These are phyloP conservation scores for Aegilops umbellulata DNA, from an alignment of 176 grass and related monocot species.

Conservation along the genomic window DNA sequence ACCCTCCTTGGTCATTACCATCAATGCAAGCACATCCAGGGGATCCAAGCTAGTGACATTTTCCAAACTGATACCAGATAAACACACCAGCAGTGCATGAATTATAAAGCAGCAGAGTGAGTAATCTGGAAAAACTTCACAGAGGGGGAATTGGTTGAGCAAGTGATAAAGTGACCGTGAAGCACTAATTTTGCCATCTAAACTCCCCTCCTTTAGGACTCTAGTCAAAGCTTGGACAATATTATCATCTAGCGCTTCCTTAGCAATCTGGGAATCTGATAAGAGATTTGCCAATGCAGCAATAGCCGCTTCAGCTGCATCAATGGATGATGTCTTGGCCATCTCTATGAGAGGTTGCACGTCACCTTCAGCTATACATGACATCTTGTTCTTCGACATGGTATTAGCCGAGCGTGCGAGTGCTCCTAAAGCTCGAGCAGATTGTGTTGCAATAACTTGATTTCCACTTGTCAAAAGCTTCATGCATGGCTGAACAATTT, in stretches of 20 bases:
- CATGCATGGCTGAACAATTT: slow-evolving; percentile 92
- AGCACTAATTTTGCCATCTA: slow-evolving; percentile 87
- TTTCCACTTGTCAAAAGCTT: slow-evolving; percentile 93
- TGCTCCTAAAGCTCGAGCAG: slow-evolving; percentile 88
- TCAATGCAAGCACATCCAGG: slow-evolving; percentile 67
- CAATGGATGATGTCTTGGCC: slow-evolving; percentile 82
- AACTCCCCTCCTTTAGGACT: slow-evolving; percentile 85
- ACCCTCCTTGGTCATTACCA: slow-evolving; percentile 58
- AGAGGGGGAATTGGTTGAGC: slow-evolving; percentile 73
- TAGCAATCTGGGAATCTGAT: slow-evolving; percentile 74
- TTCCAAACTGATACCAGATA: slow-evolving; percentile 68
- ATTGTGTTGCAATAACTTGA: slow-evolving; percentile 83
- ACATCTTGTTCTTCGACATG: slow-evolving; percentile 67
- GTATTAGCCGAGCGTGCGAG: slow-evolving; percentile 62
- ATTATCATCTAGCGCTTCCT: slow-evolving; percentile 72
- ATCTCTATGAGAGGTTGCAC: slow-evolving; percentile 86
- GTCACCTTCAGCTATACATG: slow-evolving; percentile 72
- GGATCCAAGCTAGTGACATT: slow-evolving; percentile 49
- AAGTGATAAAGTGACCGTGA: slow-evolving; percentile 69
- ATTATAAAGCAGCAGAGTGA: slow-evolving; percentile 68
- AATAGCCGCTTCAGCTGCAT: slow-evolving; percentile 82
- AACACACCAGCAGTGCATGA: slow-evolving; percentile 71
- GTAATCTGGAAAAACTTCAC: slow-evolving; percentile 74
- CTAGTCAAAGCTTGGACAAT: slow-evolving; percentile 73
- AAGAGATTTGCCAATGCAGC: slow-evolving; percentile 88